These are phyloP conservation scores for Penicillium sp. DNA, from an alignment of 2,329 filamentous ascomycete species.

Conservation along the genomic window DNA sequence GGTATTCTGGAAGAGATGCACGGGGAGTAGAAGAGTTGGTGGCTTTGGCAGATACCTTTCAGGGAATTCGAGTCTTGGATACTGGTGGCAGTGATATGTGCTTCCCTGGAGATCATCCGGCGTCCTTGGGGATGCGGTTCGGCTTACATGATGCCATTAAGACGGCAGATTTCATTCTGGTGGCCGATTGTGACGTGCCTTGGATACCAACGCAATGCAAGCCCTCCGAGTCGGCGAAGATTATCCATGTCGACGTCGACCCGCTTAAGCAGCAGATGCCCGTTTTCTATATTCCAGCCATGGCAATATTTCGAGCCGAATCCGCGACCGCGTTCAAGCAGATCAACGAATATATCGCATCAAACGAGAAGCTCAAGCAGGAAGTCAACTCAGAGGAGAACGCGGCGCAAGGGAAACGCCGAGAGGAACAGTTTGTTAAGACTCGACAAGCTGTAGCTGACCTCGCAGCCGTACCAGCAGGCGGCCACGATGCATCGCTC, in stretches of 20 bases:
- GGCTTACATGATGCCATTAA: constrained; percentile 75
- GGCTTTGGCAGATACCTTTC: constrained; percentile 52
- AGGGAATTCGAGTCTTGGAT: constrained; percentile 57
- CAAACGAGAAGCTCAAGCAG: constrained; percentile 49
- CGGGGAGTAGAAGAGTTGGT: constrained; percentile 52
- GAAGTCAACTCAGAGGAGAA: constrained; percentile 50
- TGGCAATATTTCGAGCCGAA: constrained; percentile 70
- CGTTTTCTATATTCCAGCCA: constrained; percentile 71
- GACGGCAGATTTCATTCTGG: constrained; percentile 80
- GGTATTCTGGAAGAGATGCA: constrained; percentile 55
- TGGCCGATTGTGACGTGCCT: constrained; percentile 88
- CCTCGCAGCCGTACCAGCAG: constrained; percentile 57
- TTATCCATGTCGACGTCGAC: constrained; percentile 70
- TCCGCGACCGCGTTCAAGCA: constrained; percentile 70
- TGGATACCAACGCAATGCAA: constrained; percentile 84
- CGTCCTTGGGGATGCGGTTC: constrained; percentile 72
- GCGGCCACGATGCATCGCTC: constrained; percentile 64
- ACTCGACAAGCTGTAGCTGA: constrained; percentile 65
- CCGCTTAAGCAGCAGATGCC: constrained; percentile 75
- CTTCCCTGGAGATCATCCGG: constrained; percentile 54
- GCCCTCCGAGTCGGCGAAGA: constrained; percentile 60
- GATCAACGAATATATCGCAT: constrained; percentile 65
- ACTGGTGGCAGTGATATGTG: constrained; percentile 60
- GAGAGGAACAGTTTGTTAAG: constrained; percentile 63
- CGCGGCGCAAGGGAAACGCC: constrained; percentile 55